Evolutionary conservation across 306 rosid species (phyloP), one percentile per base, ranked within the genome.

Genomic region (Dalbergia oliveri): DNA sequence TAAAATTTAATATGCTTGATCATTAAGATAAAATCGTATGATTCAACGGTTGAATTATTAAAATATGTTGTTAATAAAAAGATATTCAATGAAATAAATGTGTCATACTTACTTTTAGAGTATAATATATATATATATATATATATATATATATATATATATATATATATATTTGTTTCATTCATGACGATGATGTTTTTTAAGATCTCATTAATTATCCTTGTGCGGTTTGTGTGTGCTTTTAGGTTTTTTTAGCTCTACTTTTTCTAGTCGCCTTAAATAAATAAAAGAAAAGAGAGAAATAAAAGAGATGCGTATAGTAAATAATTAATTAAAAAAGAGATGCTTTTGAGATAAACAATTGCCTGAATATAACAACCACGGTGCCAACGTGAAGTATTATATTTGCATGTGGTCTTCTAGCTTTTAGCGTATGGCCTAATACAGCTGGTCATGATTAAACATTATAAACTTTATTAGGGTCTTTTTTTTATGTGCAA

Each of bases 361-460:
- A 18, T 66, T 39, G 15, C 21, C 50, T 23, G 37, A 26, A 66
- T 37, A 43, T 33, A 67, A 68, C 64, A 75, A 11, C 26, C 77
- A 2, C 15, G 3, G 49, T 16, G 60, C 67, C 78, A 76, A 76
- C 77, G 78, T 50, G 72, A 82, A 69, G 66, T 59, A 26, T 64
- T 57, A 59, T 76, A 61, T 69, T 69, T 76, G 73, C 82, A 59
- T 69, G 73, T 76, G 73, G 54, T 16, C 13, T 77, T 79, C 63
- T 47, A 71, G 33, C 82, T 65, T 70, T 77, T 44, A 76, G 73
- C 82, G 18, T 76, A 9, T 50, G 77, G 60, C 66, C 51, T 11
- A 64, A 43, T 35, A 57, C 82, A 26, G 53, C 34, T 82, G 74
- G 35, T 64, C 57, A 2, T 5, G 7, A 44, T 54, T 54, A 14